Percentiles rank a stretch among this genome's conserved stretches.
Conservation (phyloP, 495 filamentous ascomycete genomes). For the Neurospora terricola region DNA sequence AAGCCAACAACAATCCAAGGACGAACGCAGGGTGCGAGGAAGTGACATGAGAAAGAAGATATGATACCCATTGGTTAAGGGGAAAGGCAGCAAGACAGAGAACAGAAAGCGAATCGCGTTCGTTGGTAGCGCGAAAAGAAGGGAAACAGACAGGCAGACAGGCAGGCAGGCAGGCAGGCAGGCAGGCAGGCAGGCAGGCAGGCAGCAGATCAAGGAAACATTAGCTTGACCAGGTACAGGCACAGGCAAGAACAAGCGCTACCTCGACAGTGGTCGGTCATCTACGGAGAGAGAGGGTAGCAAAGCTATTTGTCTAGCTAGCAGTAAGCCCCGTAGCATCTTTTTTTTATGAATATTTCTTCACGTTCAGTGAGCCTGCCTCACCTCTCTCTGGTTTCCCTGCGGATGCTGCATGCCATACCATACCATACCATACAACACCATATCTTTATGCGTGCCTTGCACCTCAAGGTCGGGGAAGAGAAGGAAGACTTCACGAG, state of each 20-base stretch:
- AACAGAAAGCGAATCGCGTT: background rate
- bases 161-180: background rate
- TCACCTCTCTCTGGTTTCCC: background rate
- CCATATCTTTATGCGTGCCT: background rate
- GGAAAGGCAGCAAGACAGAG: background rate
- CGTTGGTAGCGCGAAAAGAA: background rate
- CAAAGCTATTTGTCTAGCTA: background rate
- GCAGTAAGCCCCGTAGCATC: background rate
- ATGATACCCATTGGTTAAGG: background rate
- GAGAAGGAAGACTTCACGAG: background rate
- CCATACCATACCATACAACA: background rate
- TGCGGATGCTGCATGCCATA: background rate
- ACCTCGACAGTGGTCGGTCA: background rate
- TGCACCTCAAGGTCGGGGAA: background rate
- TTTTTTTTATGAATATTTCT: background rate
- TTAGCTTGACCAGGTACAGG: background rate
- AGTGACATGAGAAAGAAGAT: background rate
- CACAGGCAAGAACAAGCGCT: background rate
- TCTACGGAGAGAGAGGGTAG: background rate
- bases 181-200: background rate
- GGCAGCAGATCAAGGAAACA: background rate
- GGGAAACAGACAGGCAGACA: background rate
- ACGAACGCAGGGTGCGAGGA: background rate
- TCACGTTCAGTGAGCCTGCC: background rate
- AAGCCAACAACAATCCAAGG: background rate